Conservation (phyloP, 768 basidiomycete genomes). For the Hemileccinum impolitum region DNA sequence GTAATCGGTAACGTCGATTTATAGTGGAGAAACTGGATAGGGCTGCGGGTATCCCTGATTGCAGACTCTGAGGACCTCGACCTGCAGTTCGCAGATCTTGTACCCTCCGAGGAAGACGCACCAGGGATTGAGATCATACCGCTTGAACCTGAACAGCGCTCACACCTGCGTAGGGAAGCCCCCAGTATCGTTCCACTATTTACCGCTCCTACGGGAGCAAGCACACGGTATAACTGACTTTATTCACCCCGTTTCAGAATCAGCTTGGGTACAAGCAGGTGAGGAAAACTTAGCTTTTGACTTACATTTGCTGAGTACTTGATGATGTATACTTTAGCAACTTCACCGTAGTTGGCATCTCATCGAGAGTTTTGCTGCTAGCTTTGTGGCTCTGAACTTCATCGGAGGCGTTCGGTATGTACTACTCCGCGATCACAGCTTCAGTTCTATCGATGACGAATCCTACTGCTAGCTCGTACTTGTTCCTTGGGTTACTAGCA, state of each 20-base stretch:
- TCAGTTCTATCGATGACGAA: conserved; percentile 2
- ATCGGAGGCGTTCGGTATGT: conserved; percentile 79
- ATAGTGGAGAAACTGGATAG: conserved; percentile 64
- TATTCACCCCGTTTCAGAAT: conserved; percentile 44
- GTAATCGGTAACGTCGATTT: conserved; percentile 71
- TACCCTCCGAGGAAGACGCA: conserved; percentile 27
- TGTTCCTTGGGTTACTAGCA: conserved; percentile 79
- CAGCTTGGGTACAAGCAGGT: conserved; percentile 82
- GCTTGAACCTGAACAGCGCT: conserved; percentile 97
- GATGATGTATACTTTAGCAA: conserved; percentile 45
- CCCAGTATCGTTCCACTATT: conserved; percentile 54
- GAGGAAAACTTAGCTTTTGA: conserved; percentile 5
- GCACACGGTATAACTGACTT: conserved; percentile 48
- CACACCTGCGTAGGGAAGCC: conserved; percentile 99
- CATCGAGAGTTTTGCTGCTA: conserved; percentile 82
- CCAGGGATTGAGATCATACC: conserved; percentile 93
- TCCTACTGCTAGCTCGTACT: conserved; percentile 49
- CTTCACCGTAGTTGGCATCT: conserved; percentile 84
- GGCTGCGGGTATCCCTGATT: conserved; percentile 86
- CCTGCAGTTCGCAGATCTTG: conserved; percentile 9
- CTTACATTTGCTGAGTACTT: background rate
- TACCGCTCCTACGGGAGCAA: conserved; percentile 39
- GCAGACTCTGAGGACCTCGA: conserved; percentile 22
- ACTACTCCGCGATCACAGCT: background rate
- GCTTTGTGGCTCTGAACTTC: conserved; percentile 87